Evolutionary conservation across 2,329 filamentous ascomycete species (phyloP), one percentile per base, ranked within the genome.

Genomic region (Claviceps purpurea): DNA sequence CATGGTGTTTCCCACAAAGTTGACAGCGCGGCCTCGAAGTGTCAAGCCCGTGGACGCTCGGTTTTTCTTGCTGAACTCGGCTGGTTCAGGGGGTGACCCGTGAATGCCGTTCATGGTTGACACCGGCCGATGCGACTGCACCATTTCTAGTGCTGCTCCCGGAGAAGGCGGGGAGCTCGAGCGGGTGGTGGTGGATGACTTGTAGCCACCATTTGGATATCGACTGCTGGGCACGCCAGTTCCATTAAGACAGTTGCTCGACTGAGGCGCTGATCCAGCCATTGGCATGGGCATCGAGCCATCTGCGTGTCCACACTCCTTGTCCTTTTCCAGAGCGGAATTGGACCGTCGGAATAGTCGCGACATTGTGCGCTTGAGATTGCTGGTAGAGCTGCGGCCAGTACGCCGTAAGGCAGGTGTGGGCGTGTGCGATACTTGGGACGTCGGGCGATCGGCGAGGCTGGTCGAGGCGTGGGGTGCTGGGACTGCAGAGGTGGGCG

Each of bases 91-190:
- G 37, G 75, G 58, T 40, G 61, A 63, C 42, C 66, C 61, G 38
- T 62, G 30, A 34, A 34, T 54, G 38, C 55, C 51, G 38, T 55
- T 51, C 44, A 54, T 20, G 20, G 24, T 22, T 16, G 43, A 51
- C 51, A 58, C 52, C 4, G 58, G 50, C 14, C 52, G 61, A 14
- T 61, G 54, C 11, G 62, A 56, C 42, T 65, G 57, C 11, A 65
- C 61, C 68, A 72, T 72, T 54, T 72, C 70, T 47, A 75, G 61
- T 4, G 69, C 67, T 20, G 71, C 73, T 45, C 65, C 65, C 5
- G 75, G 76, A 20, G 75, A 78, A 2, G 75, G 73, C 5, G 76
- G 74, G 7, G 73, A 72, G 56, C 70, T 73, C 18, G 73, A 73
- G 49, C 71, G 72, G 20, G 70, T 73, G 13, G 70, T 73, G 42